Conservation (phyloP, 2,329 filamentous ascomycete species). For the Teratosphaeria pseudoeucalypti region DNA sequence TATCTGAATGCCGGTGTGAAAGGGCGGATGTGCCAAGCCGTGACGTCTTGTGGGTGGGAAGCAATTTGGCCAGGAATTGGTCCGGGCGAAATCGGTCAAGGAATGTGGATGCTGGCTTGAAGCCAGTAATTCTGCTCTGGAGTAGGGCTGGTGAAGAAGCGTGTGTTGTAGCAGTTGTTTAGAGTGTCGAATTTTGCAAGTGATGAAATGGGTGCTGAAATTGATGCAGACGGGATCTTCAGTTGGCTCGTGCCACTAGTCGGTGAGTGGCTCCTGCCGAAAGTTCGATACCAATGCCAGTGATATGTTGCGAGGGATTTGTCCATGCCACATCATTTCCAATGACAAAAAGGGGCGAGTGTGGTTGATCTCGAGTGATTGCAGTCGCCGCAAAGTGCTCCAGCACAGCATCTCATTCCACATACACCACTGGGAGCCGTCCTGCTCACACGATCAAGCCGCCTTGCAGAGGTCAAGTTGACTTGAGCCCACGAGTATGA, state of each 20-base stretch:
- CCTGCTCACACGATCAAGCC: background rate
- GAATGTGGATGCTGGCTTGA: background rate
- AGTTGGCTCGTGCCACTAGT: background rate
- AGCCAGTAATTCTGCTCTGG: background rate
- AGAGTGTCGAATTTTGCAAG: background rate
- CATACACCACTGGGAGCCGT: background rate
- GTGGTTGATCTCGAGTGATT: background rate
- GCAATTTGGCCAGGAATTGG: constrained; percentile 1
- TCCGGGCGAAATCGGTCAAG: background rate
- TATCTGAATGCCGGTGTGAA: background rate
- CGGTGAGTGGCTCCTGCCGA: background rate
- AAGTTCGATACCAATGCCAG: background rate
- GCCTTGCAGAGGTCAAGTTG: background rate
- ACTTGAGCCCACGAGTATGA: background rate
- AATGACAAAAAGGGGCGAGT: background rate
- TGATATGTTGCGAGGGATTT: background rate
- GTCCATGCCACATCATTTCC: background rate
- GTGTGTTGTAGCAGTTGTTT: background rate
- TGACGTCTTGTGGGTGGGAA: background rate
- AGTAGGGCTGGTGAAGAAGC: background rate
- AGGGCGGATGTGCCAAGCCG: background rate
- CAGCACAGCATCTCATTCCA: background rate
- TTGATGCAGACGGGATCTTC: background rate
- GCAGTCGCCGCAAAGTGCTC: background rate
- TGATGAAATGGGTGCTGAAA: background rate